Percentiles rank a stretch among this genome's conserved stretches.
Evolutionary conservation across 495 filamentous ascomycete genomes (phyloP).

Genomic region (Rhypophila decipiens): DNA sequence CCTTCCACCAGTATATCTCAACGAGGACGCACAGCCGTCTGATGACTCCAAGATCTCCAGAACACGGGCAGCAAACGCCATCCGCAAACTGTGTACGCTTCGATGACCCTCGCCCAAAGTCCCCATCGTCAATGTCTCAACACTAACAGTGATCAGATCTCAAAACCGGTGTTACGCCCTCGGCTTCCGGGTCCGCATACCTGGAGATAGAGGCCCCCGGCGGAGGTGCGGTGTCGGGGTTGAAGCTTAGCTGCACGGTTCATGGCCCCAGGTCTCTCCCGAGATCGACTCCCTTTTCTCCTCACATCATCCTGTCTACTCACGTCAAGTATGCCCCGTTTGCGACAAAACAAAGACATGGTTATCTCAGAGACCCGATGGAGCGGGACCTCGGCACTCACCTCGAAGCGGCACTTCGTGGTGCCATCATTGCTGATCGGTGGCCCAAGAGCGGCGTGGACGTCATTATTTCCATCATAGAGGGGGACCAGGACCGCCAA

Average conservation of each 20-base stretch:
- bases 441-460: conserved; percentile 98
- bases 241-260: conserved; percentile 87
- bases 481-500: conserved; percentile 64
- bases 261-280: conserved; percentile 90
- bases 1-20: conserved; percentile 61
- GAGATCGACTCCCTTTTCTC: conserved; percentile 79
- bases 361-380: conserved; percentile 77
- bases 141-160: conserved; percentile 72
- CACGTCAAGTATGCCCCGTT: conserved; percentile 97
- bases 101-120: no score
- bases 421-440: conserved; percentile 81
- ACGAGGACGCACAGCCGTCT: conserved; percentile 30
- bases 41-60: conserved; percentile 38
- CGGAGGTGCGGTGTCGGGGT: conserved; percentile 47
- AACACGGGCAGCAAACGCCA: conserved; percentile 47
- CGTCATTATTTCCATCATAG: conserved; percentile 82
- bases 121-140: no score
- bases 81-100: conserved; percentile 77
- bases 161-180: conserved; percentile 86
- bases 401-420: conserved; percentile 80
- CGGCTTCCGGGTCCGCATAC: conserved; percentile 90
- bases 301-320: conserved; percentile 82
- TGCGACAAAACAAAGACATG: conserved; percentile 70
- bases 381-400: conserved; percentile 90
- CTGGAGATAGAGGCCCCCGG: conserved; percentile 68